Evolutionary conservation across 805 yeast species (phyloP), one percentile per base, ranked within the genome.

Genomic region (Kockiozyma suomiensis): DNA sequence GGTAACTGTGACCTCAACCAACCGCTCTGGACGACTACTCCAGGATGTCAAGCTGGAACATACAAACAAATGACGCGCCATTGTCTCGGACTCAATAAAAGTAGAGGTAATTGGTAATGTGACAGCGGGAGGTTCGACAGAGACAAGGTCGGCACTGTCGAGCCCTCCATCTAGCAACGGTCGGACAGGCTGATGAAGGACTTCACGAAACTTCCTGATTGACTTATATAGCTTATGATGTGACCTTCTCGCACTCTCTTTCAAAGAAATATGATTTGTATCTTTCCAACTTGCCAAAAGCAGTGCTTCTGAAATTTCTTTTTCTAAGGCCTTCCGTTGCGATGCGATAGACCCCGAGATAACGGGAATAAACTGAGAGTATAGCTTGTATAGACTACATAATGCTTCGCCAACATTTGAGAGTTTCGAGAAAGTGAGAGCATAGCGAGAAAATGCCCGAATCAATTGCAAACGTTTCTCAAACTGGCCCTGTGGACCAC

Each of bases 221-320:
- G 88, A 72, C 73, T 91, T 94, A 82, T 86, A 93, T 54, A 94
- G 83, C 67, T 80, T 84, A 65, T 84, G 83, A 70, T 96, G 99
- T 0, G 97, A 91, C 50, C 87, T 83, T 65, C 90, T 85, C 4
- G 99, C 94, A 74, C 97, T 90, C 74, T 92, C 97, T 67, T 90
- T 91, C 69, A 94, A 79, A 0, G 99, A 97, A 70, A 88, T 96
- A 46, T 91, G 83, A 69, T 94, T 96, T 12, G 91, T 92, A 75
- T 94, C 99, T 68, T 92, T 91, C 98, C 98, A 96, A 69, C 97
- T 89, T 1, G 99, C 97, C 15, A 94, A 78, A 47, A 90, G 75
- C 45, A 94, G 90, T 2, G 91, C 86, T 59, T 94, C 99, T 37
- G 84, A 80, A 10, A 94, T 82, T 51, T 90, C 90, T 70, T 92